A percentile compares a stretch with the other conserved stretches of the same genome.
These are phyloP conservation scores for Yamadazyma atmosphaerica DNA, from an alignment of 1,139 yeast genomes.

Conservation along the genomic window DNA sequence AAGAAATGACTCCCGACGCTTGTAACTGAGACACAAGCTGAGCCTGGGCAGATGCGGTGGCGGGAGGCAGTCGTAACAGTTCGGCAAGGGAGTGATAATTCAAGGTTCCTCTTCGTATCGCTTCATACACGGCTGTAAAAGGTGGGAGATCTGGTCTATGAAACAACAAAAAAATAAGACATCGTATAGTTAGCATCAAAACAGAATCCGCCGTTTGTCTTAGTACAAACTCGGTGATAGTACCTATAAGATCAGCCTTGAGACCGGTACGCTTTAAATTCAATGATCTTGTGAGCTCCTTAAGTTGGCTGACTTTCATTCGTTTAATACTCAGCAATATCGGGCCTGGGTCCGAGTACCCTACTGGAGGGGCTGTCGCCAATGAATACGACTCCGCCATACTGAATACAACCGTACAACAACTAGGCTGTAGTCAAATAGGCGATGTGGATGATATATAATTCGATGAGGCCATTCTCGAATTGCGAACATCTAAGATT, in stretches of 20 bases:
- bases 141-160: conserved; percentile 8
- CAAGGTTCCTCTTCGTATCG: conserved; percentile 3
- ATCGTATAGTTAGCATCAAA: conserved; percentile 5
- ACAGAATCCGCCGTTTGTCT: neutral
- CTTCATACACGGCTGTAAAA: conserved; percentile 1
- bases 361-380: no score
- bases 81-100: neutral
- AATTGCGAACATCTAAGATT: no score
- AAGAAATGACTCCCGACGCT: neutral
- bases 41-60: no score
- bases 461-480: no score
- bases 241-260: conserved; percentile 7
- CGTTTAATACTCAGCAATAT: neutral
- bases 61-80: no score
- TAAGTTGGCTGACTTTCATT: conserved; percentile 10
- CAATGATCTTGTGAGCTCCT: conserved; percentile 11
- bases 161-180: neutral
- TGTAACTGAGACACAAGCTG: neutral
- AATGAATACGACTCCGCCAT: no score
- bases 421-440: no score
- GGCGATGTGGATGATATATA: no score
- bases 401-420: no score
- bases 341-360: no score
- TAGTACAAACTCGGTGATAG: conserved; percentile 3
- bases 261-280: conserved; percentile 2